Evolutionary conservation across 768 basidiomycete species (phyloP).

Genomic region (Lactarius indigo): DNA sequence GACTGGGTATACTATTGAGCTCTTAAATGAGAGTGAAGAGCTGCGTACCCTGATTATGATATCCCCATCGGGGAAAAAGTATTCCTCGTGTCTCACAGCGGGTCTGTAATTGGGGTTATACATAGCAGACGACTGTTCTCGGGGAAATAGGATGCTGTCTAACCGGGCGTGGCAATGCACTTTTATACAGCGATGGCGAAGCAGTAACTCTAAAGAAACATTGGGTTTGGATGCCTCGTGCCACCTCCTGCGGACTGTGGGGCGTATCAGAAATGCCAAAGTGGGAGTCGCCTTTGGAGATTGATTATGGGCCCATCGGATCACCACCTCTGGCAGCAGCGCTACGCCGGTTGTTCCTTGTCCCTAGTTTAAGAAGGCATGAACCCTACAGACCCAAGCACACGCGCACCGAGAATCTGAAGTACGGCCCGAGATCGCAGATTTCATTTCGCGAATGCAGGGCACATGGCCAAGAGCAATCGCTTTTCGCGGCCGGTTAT

Average conservation of each 20-base stretch:
- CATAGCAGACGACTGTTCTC: no score
- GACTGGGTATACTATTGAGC: slow-evolving; percentile 1
- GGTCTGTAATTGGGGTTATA: neutral
- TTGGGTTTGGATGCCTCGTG: neutral
- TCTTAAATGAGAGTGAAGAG: neutral
- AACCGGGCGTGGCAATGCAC: neutral
- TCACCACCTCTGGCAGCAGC: slow-evolving; percentile 1
- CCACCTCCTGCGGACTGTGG: neutral
- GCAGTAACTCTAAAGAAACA: neutral
- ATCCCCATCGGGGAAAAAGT: neutral
- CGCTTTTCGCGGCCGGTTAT: neutral
- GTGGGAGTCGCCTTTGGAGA: neutral
- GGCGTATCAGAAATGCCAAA: neutral
- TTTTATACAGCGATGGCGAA: slow-evolving; percentile 4
- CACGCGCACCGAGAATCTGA: neutral
- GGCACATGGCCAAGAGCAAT: neutral
- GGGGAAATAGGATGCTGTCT: neutral
- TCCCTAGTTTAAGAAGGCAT: neutral
- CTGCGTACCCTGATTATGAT: neutral
- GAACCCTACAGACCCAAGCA: no score
- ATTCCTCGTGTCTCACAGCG: neutral
- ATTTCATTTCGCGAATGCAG: neutral
- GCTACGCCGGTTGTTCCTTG: neutral
- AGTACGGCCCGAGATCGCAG: neutral
- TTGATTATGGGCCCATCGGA: neutral